These are phyloP conservation scores for Elsinoe australis DNA, from an alignment of 2,329 filamentous ascomycete species.

Conservation along the genomic window DNA sequence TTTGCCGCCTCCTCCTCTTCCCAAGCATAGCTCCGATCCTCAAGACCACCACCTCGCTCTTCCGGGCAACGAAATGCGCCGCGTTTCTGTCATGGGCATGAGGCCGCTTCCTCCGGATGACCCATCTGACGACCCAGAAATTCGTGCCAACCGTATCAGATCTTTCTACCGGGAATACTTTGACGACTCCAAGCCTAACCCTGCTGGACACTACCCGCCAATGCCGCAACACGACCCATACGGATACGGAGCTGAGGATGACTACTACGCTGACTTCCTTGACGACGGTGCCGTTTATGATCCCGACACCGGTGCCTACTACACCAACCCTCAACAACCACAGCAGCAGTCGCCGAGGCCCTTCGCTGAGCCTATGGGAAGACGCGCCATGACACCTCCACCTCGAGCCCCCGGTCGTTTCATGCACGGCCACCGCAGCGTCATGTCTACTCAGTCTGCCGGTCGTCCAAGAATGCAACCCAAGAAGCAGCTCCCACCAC, in stretches of 20 bases:
- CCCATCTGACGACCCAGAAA: slow-evolving; percentile 81
- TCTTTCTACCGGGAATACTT: slow-evolving; percentile 99
- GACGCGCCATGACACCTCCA: slow-evolving; percentile 92
- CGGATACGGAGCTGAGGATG: slow-evolving; percentile 58
- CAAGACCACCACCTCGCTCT: slow-evolving; percentile 2
- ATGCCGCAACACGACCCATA: slow-evolving; percentile 27
- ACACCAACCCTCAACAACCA: slow-evolving; percentile 37
- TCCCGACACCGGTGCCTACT: slow-evolving; percentile 57
- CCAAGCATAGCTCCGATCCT: slow-evolving; percentile 12
- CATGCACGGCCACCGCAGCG: slow-evolving; percentile 38
- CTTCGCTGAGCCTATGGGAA: slow-evolving; percentile 74
- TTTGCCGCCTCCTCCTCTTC: slow-evolving; percentile 1
- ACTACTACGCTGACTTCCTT: slow-evolving; percentile 63
- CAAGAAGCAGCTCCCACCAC: slow-evolving; percentile 62
- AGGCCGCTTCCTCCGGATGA: slow-evolving; percentile 84
- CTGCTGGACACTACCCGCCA: slow-evolving; percentile 24
- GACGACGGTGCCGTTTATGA: slow-evolving; percentile 52
- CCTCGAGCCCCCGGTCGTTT: slow-evolving; percentile 55
- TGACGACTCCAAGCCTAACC: slow-evolving; percentile 62
- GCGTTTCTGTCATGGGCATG: slow-evolving; percentile 53
- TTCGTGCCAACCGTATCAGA: slow-evolving; percentile 88
- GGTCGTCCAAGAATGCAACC: slow-evolving; percentile 34
- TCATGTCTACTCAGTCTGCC: slow-evolving; percentile 40
- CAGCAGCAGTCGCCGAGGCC: slow-evolving; percentile 36
- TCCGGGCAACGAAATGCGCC: slow-evolving; percentile 35